A percentile compares a stretch with the other conserved stretches of the same genome.
Conservation (phyloP, 345 rosid genomes). For the Syzygium aromaticum region DNA sequence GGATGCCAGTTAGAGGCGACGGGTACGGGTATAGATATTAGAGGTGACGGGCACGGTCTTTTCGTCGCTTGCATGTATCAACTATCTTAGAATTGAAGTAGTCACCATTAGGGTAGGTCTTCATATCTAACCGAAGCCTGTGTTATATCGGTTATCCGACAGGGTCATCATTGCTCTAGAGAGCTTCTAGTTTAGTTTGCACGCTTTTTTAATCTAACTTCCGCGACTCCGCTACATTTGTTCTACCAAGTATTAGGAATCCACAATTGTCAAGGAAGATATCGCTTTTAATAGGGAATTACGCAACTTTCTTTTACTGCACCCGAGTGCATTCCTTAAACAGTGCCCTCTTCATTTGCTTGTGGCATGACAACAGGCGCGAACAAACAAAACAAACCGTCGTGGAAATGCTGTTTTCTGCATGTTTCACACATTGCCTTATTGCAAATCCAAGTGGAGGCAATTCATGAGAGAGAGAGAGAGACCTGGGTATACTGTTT, state of each 20-base stretch:
- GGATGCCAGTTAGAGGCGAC: constrained; percentile 53
- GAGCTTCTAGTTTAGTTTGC: background rate
- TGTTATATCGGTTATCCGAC: background rate
- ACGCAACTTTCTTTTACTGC: background rate
- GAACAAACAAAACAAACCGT: background rate
- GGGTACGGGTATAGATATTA: background rate
- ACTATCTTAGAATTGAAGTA: background rate
- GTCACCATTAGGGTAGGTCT: background rate
- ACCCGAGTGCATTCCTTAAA: background rate
- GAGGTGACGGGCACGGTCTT: background rate
- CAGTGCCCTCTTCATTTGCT: background rate
- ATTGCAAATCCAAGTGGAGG: background rate
- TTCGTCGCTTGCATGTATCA: background rate
- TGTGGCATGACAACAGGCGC: background rate
- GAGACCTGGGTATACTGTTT: background rate
- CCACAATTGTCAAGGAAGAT: background rate
- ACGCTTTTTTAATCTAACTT: background rate
- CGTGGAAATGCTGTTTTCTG: background rate
- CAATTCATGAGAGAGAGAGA: background rate
- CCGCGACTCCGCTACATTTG: background rate
- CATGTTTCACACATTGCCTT: background rate
- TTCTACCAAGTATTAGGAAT: background rate
- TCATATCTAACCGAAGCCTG: background rate
- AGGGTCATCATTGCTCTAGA: background rate
- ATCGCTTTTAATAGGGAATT: background rate